These are phyloP conservation scores for Podila minutissima DNA, from an alignment of 192 early-diverging fungal genomes.

Conservation along the genomic window DNA sequence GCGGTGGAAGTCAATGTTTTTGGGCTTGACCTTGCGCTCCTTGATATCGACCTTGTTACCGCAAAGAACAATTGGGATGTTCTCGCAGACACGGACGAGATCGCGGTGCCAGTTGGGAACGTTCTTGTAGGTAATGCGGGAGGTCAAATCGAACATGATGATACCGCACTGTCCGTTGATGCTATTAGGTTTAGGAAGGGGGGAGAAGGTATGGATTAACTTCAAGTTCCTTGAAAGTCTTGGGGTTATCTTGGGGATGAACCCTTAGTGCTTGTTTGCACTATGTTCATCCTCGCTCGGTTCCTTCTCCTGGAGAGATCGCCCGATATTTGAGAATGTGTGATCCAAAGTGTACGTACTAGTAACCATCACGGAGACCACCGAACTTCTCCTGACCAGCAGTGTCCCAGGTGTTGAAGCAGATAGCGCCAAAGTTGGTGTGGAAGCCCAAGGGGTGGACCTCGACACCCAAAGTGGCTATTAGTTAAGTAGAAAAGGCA, in stretches of 20 bases:
- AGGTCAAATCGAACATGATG: conserved; percentile 99
- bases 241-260: no score
- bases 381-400: conserved; percentile 99
- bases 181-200: conserved; percentile 48
- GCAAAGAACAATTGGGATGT: conserved; percentile 99
- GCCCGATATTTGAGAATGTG: not conserved
- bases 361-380: conserved; percentile 99
- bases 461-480: conserved; percentile 99
- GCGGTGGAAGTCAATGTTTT: conserved; percentile 99
- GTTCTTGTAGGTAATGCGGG: conserved; percentile 99
- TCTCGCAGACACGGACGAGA: conserved; percentile 99
- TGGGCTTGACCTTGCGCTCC: conserved; percentile 99
- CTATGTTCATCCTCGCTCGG: no score
- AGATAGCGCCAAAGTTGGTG: conserved; percentile 96
- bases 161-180: conserved; percentile 99
- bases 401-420: conserved; percentile 99
- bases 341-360: conserved; percentile 63
- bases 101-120: conserved; percentile 99
- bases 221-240: no score
- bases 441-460: conserved; percentile 98
- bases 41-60: conserved; percentile 99
- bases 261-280: no score
- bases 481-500: not conserved
- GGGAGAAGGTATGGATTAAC: not conserved
- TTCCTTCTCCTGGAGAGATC: no score